Evolutionary conservation across 2,329 filamentous ascomycete genomes (phyloP), one percentile per base, ranked within the genome.

Genomic region (Beauveria australis): DNA sequence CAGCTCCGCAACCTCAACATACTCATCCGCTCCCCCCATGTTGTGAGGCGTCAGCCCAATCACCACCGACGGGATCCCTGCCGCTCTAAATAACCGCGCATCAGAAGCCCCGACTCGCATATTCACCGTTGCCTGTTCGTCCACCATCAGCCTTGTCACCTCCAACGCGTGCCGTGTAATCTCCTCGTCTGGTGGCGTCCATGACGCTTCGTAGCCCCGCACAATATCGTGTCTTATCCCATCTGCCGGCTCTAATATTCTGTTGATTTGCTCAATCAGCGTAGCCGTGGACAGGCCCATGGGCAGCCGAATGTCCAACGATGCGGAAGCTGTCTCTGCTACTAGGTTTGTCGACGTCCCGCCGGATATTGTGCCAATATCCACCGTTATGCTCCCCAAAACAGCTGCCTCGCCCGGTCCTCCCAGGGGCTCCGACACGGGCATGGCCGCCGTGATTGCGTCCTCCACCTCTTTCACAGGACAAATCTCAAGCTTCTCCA

Each of bases 311-410:
- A 64, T 59, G 33, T 64, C 63, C 16, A 61, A 48, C 18, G 57
- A 56, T 12, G 63, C 63, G 16, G 43, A 56, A 37, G 63, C 63
- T 33, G 48, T n/a, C 8, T 61, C 57, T 3, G 63, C 55, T 26
- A 64, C 63, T 8, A 64, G 54, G 33, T 64, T 64, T 18, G 61
- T 56, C n/a, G 63, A 64, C 8, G 58, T 55, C 9, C 63, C 63
- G 19, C 63, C 61, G n/a, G 30, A 22, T 12, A 64, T 63, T n/a
- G 43, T 64, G 43, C 63, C 63, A 53, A 64, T 64, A 40, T 63
- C 63, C 18, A 64, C 63, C 26, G 61, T 64, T 28, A 62, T 40
- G n/a, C 54, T 56, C 3, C 51, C 18, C 7, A 63, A 49, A 5
- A 60, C 51, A 14, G 44, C 37, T n/a, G 61, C 55, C 37, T 64